A percentile compares a stretch with the other conserved stretches of the same genome.
Evolutionary conservation across 2,329 filamentous ascomycete genomes (phyloP).

Genomic region (Scortechinia acanthostroma): DNA sequence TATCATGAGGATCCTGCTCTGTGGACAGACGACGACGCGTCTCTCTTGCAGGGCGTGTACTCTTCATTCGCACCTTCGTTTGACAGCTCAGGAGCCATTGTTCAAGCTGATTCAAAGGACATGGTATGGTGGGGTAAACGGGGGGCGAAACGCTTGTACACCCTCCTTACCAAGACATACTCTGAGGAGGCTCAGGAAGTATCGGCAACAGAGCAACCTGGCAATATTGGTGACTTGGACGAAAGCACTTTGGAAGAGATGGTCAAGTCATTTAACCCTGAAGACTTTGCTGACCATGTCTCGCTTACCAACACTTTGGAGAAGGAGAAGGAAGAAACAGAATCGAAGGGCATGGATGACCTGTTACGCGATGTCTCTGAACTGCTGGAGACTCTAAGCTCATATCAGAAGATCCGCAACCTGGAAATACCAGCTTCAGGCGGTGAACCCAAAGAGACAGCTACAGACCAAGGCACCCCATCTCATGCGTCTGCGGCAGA

Average conservation of each 20-base stretch:
- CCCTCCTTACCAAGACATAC: conserved; percentile 18
- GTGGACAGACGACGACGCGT: conserved; percentile 19
- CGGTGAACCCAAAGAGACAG: conserved; percentile 43
- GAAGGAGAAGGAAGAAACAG: not conserved
- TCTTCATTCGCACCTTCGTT: conserved; percentile 36
- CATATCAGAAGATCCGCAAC: not conserved
- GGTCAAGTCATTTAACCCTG: conserved; percentile 27
- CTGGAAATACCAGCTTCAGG: not conserved
- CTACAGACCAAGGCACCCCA: conserved; percentile 53
- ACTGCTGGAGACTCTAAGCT: not conserved
- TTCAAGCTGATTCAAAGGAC: conserved; percentile 29
- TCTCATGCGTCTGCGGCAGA: not conserved
- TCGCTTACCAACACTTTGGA: conserved; percentile 6
- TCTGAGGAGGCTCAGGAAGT: conserved; percentile 13
- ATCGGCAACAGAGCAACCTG: conserved; percentile 5
- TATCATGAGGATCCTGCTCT: conserved; percentile 9
- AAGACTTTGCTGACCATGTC: conserved; percentile 16
- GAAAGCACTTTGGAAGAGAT: conserved; percentile 28
- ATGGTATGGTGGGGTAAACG: conserved; percentile 33
- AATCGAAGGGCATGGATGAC: not conserved
- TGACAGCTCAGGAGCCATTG: conserved; percentile 30
- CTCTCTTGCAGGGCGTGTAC: conserved; percentile 29
- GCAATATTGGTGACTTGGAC: conserved; percentile 18
- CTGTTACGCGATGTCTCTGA: not conserved
- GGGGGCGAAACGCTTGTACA: conserved; percentile 24